Conservation (phyloP, 2,329 filamentous ascomycete genomes). For the Trichoderma sp. region DNA sequence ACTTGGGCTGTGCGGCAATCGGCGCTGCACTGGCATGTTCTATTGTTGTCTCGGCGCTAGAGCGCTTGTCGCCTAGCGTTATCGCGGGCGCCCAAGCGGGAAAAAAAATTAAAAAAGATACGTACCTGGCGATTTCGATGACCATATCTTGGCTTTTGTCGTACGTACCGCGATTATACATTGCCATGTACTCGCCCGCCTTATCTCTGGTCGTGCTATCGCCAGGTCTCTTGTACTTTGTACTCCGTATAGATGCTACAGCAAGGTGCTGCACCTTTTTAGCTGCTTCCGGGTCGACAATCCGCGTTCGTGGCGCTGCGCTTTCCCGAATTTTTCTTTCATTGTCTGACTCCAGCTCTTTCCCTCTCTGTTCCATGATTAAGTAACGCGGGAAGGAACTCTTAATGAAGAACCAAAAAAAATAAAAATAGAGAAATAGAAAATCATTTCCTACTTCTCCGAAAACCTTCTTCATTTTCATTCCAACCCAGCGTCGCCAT, state of each 20-base stretch:
- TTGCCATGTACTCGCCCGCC: too few relatives aligned
- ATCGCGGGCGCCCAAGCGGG: background rate
- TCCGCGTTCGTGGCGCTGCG: conserved; percentile 1
- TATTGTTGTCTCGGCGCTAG: background rate
- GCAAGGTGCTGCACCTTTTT: too few relatives aligned
- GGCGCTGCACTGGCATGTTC: background rate
- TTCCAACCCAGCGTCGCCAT: background rate
- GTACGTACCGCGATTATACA: conserved; percentile 17
- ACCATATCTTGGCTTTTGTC: conserved; percentile 18
- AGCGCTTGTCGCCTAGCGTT: background rate
- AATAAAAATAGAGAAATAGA: background rate
- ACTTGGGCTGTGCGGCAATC: background rate
- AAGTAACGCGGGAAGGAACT: background rate
- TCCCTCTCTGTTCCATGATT: background rate
- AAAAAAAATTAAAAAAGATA: too few relatives aligned
- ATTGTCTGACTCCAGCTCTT: background rate
- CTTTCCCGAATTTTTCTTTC: background rate
- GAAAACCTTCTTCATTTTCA: background rate
- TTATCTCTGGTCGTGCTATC: background rate
- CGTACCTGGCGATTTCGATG: conserved; percentile 9
- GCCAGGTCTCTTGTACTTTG: background rate
- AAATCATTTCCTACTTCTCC: background rate
- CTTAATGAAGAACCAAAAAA: background rate
- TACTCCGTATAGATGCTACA: too few relatives aligned
- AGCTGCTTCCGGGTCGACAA: background rate